Percentiles rank a stretch among this genome's conserved stretches.
Evolutionary conservation across 768 basidiomycete genomes (phyloP).

Genomic region (Leccinum boreale): DNA sequence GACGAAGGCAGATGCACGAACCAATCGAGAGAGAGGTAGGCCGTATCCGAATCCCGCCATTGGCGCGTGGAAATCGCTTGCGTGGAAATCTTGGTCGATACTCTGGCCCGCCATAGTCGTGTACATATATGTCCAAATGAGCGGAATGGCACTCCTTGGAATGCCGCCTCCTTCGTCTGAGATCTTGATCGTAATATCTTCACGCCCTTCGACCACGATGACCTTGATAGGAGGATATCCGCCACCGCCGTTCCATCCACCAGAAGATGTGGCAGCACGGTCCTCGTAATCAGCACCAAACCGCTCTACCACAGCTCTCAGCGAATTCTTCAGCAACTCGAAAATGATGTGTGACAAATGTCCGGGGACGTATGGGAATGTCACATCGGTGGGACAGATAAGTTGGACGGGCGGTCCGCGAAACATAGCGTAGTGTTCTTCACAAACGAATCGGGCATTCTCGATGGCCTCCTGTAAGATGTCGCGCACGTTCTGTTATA

Average conservation of each 20-base stretch:
- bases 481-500: constrained; percentile 83
- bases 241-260: neutral
- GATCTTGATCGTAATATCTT: constrained; percentile 99
- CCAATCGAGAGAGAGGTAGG: constrained; percentile 85
- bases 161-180: constrained; percentile 95
- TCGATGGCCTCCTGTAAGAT: constrained; percentile 99
- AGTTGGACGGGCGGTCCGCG: constrained; percentile 94
- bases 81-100: constrained; percentile 70
- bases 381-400: constrained; percentile 83
- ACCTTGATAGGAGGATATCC: constrained; percentile 29
- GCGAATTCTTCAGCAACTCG: constrained; percentile 95
- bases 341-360: constrained; percentile 97
- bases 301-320: constrained; percentile 93
- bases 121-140: constrained; percentile 99
- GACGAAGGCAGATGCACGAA: constrained; percentile 55
- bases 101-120: constrained; percentile 77
- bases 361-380: constrained; percentile 93
- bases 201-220: constrained; percentile 92
- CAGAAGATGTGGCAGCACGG: constrained; percentile 6
- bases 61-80: constrained; percentile 93
- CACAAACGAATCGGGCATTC: constrained; percentile 91
- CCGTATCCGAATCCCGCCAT: constrained; percentile 99
- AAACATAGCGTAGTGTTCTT: constrained; percentile 96
- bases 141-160: constrained; percentile 76
- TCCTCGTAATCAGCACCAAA: constrained; percentile 81